Evolutionary conservation across 352 stramenopile genomes (phyloP).

Genomic region (Globisporangium okanoganense): DNA sequence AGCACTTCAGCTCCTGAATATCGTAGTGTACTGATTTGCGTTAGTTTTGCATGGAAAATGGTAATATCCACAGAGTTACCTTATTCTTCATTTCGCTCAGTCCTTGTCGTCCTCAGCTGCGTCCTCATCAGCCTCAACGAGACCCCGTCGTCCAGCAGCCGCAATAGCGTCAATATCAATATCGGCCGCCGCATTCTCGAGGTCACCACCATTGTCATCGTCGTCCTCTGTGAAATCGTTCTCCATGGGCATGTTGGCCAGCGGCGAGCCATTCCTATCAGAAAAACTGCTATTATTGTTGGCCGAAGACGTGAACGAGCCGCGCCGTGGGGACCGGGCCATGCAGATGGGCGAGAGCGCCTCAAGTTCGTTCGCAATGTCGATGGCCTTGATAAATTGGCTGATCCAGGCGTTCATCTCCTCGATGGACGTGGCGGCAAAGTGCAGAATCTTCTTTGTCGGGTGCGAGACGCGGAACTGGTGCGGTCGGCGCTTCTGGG

Average conservation of each 20-base stretch:
- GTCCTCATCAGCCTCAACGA: neutral
- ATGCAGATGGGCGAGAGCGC: conserved; percentile 11
- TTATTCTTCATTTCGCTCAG: no score
- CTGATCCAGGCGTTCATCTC: conserved; percentile 72
- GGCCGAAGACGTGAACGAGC: neutral
- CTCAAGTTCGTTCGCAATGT: conserved; percentile 51
- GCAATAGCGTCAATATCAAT: neutral
- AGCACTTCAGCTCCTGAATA: no score
- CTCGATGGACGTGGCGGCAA: conserved; percentile 51
- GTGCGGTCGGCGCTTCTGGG: conserved; percentile 58
- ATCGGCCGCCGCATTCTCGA: neutral
- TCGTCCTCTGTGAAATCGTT: conserved; percentile 15
- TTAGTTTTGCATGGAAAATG: no score
- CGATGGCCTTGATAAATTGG: conserved; percentile 56
- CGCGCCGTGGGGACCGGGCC: conserved; percentile 1
- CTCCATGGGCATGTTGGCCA: neutral
- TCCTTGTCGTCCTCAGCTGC: neutral
- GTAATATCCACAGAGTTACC: no score
- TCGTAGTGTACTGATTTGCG: neutral
- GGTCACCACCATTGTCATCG: neutral
- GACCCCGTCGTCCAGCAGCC: neutral
- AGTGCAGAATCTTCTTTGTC: conserved; percentile 57
- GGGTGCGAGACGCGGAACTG: conserved; percentile 56
- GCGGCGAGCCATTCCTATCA: neutral
- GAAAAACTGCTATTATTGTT: neutral